Evolutionary conservation across 192 early-diverging fungal species (phyloP).

Genomic region (Irineochytrium annulatum): DNA sequence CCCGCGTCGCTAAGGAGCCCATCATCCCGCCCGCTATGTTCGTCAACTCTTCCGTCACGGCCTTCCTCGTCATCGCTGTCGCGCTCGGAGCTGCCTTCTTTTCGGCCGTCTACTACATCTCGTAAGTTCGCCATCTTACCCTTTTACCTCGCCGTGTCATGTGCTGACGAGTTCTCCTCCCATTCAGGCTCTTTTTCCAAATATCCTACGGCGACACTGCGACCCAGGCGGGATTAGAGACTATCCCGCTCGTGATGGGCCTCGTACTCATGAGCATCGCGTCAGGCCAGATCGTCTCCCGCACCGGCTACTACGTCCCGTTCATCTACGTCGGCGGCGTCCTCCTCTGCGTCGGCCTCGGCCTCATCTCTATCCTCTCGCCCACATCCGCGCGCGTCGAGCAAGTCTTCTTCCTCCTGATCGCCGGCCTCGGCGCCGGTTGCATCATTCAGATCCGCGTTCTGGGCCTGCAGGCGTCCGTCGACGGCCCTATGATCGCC

Average conservation of each 20-base stretch:
- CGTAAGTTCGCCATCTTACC: slow-evolving; percentile 48
- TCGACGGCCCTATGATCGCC: slow-evolving; percentile 62
- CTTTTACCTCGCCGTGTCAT: slow-evolving; percentile 78
- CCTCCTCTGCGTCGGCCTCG: slow-evolving; percentile 58
- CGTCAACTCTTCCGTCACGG: slow-evolving; percentile 39
- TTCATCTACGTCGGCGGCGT: slow-evolving; percentile 61
- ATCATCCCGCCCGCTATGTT: slow-evolving; percentile 69
- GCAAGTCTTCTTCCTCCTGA: slow-evolving; percentile 60
- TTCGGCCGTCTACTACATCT: slow-evolving; percentile 66
- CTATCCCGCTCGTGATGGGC: slow-evolving; percentile 71
- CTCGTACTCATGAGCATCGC: slow-evolving; percentile 64
- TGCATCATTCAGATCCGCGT: slow-evolving; percentile 69
- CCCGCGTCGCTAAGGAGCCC: slow-evolving; percentile 60
- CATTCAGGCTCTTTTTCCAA: slow-evolving; percentile 60
- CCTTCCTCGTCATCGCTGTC: slow-evolving; percentile 34
- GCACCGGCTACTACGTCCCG: slow-evolving; percentile 53
- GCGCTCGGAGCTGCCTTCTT: slow-evolving; percentile 45
- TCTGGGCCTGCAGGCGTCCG: slow-evolving; percentile 68
- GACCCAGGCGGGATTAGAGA: slow-evolving; percentile 69
- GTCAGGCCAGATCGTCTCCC: slow-evolving; percentile 61
- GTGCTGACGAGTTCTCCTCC: slow-evolving; percentile 20
- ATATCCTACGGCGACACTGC: slow-evolving; percentile 72
- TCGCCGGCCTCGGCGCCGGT: slow-evolving; percentile 74
- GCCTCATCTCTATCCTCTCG: slow-evolving; percentile 62
- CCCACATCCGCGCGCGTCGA: slow-evolving; percentile 39